Percentiles rank a stretch among this genome's conserved stretches.
Conservation (phyloP, 2,329 filamentous ascomycete genomes). For the Teratosphaeria zuluensis region DNA sequence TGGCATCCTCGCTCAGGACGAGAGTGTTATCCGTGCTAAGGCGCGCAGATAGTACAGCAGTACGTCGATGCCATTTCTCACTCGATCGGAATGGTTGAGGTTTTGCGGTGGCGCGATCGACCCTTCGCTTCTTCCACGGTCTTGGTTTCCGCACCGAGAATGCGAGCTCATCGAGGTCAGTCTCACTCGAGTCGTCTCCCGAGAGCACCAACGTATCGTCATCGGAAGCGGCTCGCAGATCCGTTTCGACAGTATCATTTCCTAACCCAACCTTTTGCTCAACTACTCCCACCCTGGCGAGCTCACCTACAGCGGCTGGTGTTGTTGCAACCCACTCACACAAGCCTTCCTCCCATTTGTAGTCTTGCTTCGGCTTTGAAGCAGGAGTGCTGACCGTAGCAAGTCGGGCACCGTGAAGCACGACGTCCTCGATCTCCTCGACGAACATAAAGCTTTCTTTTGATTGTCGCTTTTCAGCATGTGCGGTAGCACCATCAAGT, state of each 20-base stretch:
- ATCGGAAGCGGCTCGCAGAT: neutral
- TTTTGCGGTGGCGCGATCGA: neutral
- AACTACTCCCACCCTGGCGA: neutral
- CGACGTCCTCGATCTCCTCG: constrained; percentile 4
- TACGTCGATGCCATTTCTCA: neutral
- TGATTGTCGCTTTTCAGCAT: constrained; percentile 1
- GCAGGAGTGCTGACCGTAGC: constrained; percentile 1
- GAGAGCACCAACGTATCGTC: neutral
- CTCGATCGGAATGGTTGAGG: neutral
- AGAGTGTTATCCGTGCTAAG: neutral
- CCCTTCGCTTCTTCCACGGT: neutral
- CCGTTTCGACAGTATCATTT: neutral
- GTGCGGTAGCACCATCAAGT: constrained; percentile 3
- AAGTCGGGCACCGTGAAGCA: neutral
- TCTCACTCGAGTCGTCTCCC: neutral
- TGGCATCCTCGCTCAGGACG: neutral
- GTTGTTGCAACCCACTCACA: constrained; percentile 38
- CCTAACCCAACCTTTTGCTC: neutral
- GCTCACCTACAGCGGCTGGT: constrained; percentile 12
- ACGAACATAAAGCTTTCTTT: constrained; percentile 2
- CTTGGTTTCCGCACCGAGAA: neutral
- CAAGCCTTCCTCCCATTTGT: constrained; percentile 35
- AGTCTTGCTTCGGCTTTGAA: constrained; percentile 3
- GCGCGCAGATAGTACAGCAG: neutral
- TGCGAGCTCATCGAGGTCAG: neutral